Evolutionary conservation across 2,329 filamentous ascomycete species (phyloP), one percentile per base, ranked within the genome.

Genomic region (Thermomyces lanuginosus): DNA sequence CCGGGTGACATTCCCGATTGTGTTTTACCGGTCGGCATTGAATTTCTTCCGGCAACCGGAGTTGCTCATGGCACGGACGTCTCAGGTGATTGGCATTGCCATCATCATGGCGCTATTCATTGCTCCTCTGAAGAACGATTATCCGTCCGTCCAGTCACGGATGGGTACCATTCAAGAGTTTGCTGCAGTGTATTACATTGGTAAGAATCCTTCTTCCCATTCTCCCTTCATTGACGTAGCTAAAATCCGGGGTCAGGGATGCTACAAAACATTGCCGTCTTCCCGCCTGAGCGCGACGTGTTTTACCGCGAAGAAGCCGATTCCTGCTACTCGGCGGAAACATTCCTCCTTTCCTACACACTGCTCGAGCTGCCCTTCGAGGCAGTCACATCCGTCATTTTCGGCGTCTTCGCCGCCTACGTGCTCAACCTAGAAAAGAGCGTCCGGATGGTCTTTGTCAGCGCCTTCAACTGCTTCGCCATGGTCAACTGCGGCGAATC

Each of bases 261-360:
- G 76, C 61, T 83, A 8, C 76, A 83, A 46, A 82, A 82, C 41
- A 72, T 82, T 3, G 74, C 76, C 3, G 63, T 79, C 5, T 82
- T 82, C 42, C 77, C 77, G 0, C 57, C 57, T 21, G 77, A 82
- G 43, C 63, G 75, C 3, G 75, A 80, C 30, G 76, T 82, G 1
- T 83, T 82, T 46, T 80, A 82, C 43, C 66, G 73, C 37, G 78
- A 84, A 51, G 67, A 78, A 39, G 74, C 75, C 33, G 78, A 84
- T 46, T 65, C 68, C 5, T 71, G 76, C 2, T 84, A 84, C 43
- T 61, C 69, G 3, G 66, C 75, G 1, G 72, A 77, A 36, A 69
- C 74, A 0, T 83, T 84, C 51, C 63, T 82, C 14, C 52, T 71
- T 1, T 68, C 72, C 12, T 84, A 83, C 47, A 72, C 75, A 1